Base-by-base conservation (phyloP, 768 basidiomycete species). In the Podaxis rugospora region DNA sequence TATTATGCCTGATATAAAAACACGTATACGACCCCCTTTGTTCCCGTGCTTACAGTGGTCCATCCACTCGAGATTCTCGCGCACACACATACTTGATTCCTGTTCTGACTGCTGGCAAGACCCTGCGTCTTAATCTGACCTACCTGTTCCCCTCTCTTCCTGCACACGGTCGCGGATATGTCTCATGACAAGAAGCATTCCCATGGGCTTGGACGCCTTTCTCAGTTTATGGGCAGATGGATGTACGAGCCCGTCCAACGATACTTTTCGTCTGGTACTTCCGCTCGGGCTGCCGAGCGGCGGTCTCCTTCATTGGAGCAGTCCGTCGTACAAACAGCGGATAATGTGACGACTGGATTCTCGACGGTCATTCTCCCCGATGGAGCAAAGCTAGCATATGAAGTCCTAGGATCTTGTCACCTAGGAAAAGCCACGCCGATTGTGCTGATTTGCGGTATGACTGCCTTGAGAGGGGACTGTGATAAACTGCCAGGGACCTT, bases 401-500 rank as follows among this genome's bases (percentile, higher is more conserved):
- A 80, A 51, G 62, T 81, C n/a, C 59, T 77, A 13, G 80, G 80
- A n/a, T 67, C 72, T 5, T 62, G 71, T n/a, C 68, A 76, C 62
- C 58, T 74, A 6, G 73, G 70, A 1, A 64, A 46, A 5, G 62
- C 61, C 3, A 62, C 67, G 14, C 80, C 80, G 5, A 68, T 82
- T 40, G 76, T 81, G 2, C 67, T 81, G 28, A 66, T 83, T 11
- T 72, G 74, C 25, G 80, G 80, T 9, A 72, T 79, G 69, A 76
- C 73, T 51, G 70, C 73, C 9, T 64, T 75, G 5, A 68, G 75
- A 44, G 64, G 69, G n/a, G 80, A 83, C 64, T 78, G 71, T 66
- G 72, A 77, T 49, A 69, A 72, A 35, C 65, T 82, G 55, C 70
- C 66, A 1, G 66, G 64, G 5, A 67, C 66, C 25, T 69, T 81